Evolutionary conservation across 2,329 filamentous ascomycete species (phyloP), one percentile per base, ranked within the genome.

Genomic region (Diplodia intermedia): DNA sequence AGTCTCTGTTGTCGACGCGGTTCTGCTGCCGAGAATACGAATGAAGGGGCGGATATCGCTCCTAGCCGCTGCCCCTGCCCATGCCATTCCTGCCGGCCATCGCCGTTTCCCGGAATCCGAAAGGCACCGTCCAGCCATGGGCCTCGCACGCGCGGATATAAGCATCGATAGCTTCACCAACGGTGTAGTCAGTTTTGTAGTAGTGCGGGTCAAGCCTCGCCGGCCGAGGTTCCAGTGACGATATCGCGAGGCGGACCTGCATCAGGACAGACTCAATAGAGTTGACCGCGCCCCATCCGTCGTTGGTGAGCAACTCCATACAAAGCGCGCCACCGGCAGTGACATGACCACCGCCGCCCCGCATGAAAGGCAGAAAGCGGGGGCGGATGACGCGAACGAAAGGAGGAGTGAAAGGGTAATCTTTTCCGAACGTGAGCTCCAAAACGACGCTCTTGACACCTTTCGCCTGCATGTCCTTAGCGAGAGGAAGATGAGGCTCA

Each of bases 331-430:
- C 94, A 29, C 94, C 94, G 1, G 84, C 81, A 0, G 94, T 97
- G 69, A 97, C 90, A 76, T 97, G 92, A 0, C 93, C 93, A 29
- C 94, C 94, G 23, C 93, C 94, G 4, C 93, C 92, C 4, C 82
- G 73, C 31, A 82, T 76, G 74, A 94, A 94, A 1, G 87, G 84
- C 23, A 94, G 77, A 77, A 97, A 94, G 4, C 90, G 89, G 1
- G 94, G 94, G 6, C 90, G 88, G 65, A 97, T 86, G 18, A 97
- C 88, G 7, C 94, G 89, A 33, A 97, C 87, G 74, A 97, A 97
- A 0, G 94, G 94, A 3, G 94, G 94, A 0, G 87, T 85, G 74
- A 91, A 87, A 0, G 94, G 94, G 71, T 89, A 97, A 60, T 90
- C 85, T 15, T 86, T 84, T 2, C 91, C 89, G 73, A 97, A 97